These are phyloP conservation scores for Chlorencoelia australis DNA, from an alignment of 2,329 filamentous ascomycete genomes.

Conservation along the genomic window DNA sequence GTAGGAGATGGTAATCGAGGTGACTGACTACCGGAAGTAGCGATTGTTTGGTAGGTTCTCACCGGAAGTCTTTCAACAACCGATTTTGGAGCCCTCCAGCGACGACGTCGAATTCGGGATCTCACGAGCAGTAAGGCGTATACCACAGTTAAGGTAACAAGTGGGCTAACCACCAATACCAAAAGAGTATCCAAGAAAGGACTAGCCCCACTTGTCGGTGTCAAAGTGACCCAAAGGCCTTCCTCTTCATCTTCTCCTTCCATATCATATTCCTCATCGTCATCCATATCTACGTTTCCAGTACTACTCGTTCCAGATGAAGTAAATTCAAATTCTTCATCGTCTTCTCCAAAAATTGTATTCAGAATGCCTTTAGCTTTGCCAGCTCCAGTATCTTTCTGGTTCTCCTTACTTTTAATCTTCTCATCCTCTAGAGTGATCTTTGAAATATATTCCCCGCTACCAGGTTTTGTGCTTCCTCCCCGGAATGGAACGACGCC, in stretches of 20 bases:
- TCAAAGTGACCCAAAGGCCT: conserved; percentile 93
- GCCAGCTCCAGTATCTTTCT: conserved; percentile 10
- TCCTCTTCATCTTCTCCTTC: conserved; percentile 45
- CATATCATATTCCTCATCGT: conserved; percentile 31
- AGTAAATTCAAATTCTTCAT: conserved; percentile 28
- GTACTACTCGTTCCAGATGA: conserved; percentile 8
- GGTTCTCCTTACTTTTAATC: conserved; percentile 19
- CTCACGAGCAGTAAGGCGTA: conserved; percentile 82
- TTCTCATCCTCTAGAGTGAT: conserved; percentile 15
- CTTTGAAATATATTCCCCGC: conserved; percentile 51
- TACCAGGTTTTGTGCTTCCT: conserved; percentile 61
- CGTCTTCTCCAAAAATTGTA: conserved; percentile 40
- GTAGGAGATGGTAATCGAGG: conserved; percentile 52
- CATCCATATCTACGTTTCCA: conserved; percentile 10
- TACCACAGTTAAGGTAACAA: conserved; percentile 86
- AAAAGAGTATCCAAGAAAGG: conserved; percentile 94
- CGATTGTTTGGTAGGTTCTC: conserved; percentile 84
- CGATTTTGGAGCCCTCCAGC: conserved; percentile 96
- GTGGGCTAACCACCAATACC: conserved; percentile 89
- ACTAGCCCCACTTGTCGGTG: conserved; percentile 77
- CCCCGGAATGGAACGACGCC: conserved; percentile 38
- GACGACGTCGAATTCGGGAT: conserved; percentile 75
- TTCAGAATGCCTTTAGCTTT: conserved; percentile 33
- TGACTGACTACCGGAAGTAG: conserved; percentile 46
- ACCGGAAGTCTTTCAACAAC: conserved; percentile 92